Evolutionary conservation across 805 yeast genomes (phyloP), one percentile per base, ranked within the genome.

Genomic region (Suhomyces sp.): DNA sequence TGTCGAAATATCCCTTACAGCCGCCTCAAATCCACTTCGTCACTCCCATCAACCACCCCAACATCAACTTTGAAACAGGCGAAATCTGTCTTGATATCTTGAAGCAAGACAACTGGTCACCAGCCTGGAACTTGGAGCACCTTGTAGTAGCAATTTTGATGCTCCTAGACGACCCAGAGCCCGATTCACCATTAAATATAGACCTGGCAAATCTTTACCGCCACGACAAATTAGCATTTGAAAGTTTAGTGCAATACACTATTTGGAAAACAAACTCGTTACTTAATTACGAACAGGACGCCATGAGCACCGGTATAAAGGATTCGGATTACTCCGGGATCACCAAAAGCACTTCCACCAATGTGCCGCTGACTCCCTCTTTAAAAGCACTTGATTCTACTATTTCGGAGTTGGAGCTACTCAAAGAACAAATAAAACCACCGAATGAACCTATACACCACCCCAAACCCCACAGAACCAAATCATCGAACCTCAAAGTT

Each of bases 1-100:
- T 83, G 0, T 17, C 50, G 0, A 68, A 69, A 15, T 87, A 87
- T 57, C 93, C 93, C 0, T 62, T 75, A 7, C 63, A 67, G 6
- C 89, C 92, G 0, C 93, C 92, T 2, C 55, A 52, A 10, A 74
- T 86, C 50, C 66, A 59, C 50, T 87, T 87, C 58, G 61, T 44
- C 4, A 70, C 79, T 2, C 76, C 76, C 10, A 71, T 75, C 47
- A 59, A 64, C 50, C 80, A 75, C 54, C 80, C 80, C 10, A 75
- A 75, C 52, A 70, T 75, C 48, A 68, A 71, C 51, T 41, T 66
- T 9, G 61, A 60, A 50, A 74, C 84, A 1, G 93, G 93, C 0
- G 89, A 85, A 56, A 85, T 87, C 6, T 87, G 93, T 66, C 68
- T 87, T 5, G 89, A 86, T 63, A 82, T 87, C 8, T 68, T 87